These are phyloP conservation scores for Plasmodium berghei DNA, from an alignment of 169 alveolate species.

Conservation along the genomic window DNA sequence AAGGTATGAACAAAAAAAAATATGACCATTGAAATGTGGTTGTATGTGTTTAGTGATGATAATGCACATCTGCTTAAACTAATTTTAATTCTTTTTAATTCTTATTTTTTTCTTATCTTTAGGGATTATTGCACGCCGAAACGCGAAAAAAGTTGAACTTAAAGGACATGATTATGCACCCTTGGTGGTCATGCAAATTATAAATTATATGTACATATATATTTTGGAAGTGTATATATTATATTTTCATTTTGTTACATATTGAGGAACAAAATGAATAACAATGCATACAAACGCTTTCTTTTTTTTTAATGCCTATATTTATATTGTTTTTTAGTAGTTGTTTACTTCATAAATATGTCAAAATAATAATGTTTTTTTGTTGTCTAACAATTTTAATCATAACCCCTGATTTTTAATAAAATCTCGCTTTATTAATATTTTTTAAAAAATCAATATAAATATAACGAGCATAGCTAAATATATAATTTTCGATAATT, in stretches of 20 bases:
- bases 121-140: constrained; percentile 58
- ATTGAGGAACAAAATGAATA: too few species aligned
- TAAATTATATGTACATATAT: constrained; percentile 10
- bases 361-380: too few species aligned
- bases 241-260: neutral
- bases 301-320: too few species aligned
- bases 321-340: too few species aligned
- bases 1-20: constrained; percentile 17
- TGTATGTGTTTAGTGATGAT: neutral
- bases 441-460: too few species aligned
- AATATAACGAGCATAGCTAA: too few species aligned
- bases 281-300: too few species aligned
- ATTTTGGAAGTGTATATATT: neutral
- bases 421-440: too few species aligned
- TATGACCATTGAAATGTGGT: neutral
- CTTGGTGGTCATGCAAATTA: constrained; percentile 72
- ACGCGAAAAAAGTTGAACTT: constrained; percentile 53
- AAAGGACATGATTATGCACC: constrained; percentile 61
- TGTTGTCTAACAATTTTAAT: too few species aligned
- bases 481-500: too few species aligned
- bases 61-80: neutral
- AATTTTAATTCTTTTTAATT: neutral
- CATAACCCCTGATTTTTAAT: too few species aligned
- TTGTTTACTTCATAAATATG: too few species aligned
- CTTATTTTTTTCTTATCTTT: neutral